A percentile compares a stretch with the other conserved stretches of the same genome.
Conservation (phyloP, 106 monocot species). For the Dioscorea zingiberensis region DNA sequence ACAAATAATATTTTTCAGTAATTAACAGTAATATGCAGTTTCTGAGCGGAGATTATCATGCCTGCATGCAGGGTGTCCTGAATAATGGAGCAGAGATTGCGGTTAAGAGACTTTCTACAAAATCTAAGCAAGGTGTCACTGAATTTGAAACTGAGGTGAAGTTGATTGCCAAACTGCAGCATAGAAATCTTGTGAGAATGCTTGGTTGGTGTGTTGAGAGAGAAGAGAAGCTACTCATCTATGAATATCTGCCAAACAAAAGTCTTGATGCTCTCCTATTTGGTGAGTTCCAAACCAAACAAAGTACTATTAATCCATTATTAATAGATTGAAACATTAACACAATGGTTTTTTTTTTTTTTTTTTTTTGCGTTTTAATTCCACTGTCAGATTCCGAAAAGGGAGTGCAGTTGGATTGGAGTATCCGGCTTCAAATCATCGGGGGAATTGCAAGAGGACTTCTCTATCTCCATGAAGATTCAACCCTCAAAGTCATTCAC, state of each 20-base stretch:
- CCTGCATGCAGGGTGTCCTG: neutral
- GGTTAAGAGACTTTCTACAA: neutral
- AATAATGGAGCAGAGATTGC: neutral
- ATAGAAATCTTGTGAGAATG: conserved; percentile 1
- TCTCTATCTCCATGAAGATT: neutral
- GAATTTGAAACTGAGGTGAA: conserved; percentile 1
- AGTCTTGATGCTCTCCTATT: conserved; percentile 14
- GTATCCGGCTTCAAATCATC: conserved; percentile 8
- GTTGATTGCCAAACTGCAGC: neutral
- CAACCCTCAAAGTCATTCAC: neutral
- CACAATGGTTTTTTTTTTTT: neutral
- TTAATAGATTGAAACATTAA: neutral
- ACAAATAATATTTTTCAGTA: neutral
- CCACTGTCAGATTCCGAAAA: conserved; percentile 2
- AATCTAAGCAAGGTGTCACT: neutral
- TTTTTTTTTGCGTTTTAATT: too few relatives aligned
- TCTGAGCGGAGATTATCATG: neutral
- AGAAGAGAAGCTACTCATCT: conserved; percentile 2
- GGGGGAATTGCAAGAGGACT: neutral
- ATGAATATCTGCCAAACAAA: conserved; percentile 1
- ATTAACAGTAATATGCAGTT: neutral
- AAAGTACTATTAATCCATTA: too few relatives aligned
- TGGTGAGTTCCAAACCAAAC: conserved; percentile 1
- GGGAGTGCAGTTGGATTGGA: conserved; percentile 13
- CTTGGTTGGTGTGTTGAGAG: neutral